Conservation (phyloP, 176 grass and related monocot genomes). For the Thalia dealbata region DNA sequence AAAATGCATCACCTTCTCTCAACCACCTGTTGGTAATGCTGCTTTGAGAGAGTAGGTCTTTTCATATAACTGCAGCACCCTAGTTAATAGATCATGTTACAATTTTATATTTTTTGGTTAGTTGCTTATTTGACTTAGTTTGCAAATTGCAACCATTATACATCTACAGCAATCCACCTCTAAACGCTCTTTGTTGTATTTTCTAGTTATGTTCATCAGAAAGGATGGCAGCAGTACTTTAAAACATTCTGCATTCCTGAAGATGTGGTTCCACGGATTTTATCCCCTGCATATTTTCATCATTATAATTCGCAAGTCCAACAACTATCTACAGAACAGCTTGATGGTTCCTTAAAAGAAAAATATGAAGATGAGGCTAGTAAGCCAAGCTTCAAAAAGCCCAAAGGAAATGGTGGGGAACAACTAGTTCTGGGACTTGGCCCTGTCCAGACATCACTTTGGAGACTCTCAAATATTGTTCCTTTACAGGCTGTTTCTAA, state of each 20-base stretch:
- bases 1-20: constrained; percentile 97
- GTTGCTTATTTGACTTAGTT: neutral
- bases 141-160: neutral
- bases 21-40: constrained; percentile 98
- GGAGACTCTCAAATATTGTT: constrained; percentile 92
- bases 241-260: constrained; percentile 96
- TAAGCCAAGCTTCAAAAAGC: constrained; percentile 22
- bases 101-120: constrained; percentile 9
- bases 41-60: constrained; percentile 89
- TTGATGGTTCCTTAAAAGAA: constrained; percentile 1
- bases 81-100: neutral
- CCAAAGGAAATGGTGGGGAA: constrained; percentile 34
- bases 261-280: constrained; percentile 81
- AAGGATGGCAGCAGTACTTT: constrained; percentile 82
- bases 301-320: constrained; percentile 60
- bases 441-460: constrained; percentile 88
- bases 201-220: constrained; percentile 77
- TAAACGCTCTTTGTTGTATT: constrained; percentile 17
- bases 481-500: constrained; percentile 63
- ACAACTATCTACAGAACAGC: constrained; percentile 33
- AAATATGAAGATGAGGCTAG: constrained; percentile 35
- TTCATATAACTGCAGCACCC: constrained; percentile 9
- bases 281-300: constrained; percentile 97
- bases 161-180: neutral
- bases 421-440: constrained; percentile 86